Conservation (phyloP, 768 basidiomycete species). For the Daedaleopsis nitida region DNA sequence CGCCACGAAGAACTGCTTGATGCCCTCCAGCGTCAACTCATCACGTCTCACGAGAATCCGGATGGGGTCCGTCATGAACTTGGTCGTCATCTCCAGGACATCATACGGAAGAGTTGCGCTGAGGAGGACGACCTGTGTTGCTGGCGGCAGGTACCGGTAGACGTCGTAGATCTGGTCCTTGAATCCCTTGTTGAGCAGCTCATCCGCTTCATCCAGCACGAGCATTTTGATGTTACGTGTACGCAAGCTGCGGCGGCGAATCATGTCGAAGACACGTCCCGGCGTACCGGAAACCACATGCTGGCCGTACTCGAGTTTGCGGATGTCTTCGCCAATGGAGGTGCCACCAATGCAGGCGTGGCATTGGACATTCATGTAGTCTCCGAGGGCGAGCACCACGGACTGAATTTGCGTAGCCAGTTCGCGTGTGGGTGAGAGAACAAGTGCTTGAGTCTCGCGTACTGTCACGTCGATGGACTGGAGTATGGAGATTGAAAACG, state of each 20-base stretch:
- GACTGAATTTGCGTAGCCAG: slow-evolving; percentile 99
- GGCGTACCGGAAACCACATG: slow-evolving; percentile 98
- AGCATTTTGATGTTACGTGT: slow-evolving; percentile 99
- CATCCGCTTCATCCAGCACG: slow-evolving; percentile 93
- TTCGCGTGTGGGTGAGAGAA: slow-evolving; percentile 98
- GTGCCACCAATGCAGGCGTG: slow-evolving; percentile 98
- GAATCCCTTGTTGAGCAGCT: slow-evolving; percentile 96
- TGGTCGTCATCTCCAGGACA: slow-evolving; percentile 98
- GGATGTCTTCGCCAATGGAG: slow-evolving; percentile 95
- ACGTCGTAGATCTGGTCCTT: slow-evolving; percentile 99
- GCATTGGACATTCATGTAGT: slow-evolving; percentile 99
- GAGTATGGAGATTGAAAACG: slow-evolving; percentile 96
- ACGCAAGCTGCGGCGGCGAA: slow-evolving; percentile 87
- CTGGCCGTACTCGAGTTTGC: slow-evolving; percentile 95
- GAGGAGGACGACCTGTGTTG: slow-evolving; percentile 94
- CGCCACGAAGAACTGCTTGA: slow-evolving; percentile 97
- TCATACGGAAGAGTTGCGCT: slow-evolving; percentile 97
- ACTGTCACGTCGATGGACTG: slow-evolving; percentile 96
- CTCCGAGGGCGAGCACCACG: slow-evolving; percentile 92
- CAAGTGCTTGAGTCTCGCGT: slow-evolving; percentile 93
- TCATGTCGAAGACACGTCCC: slow-evolving; percentile 99
- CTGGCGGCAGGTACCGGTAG: slow-evolving; percentile 95
- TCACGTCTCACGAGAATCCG: slow-evolving; percentile 99
- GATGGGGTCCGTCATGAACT: slow-evolving; percentile 99
- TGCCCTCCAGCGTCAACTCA: slow-evolving; percentile 94